Base-by-base conservation (phyloP, 306 rosid genomes). In the Quercus robur region DNA sequence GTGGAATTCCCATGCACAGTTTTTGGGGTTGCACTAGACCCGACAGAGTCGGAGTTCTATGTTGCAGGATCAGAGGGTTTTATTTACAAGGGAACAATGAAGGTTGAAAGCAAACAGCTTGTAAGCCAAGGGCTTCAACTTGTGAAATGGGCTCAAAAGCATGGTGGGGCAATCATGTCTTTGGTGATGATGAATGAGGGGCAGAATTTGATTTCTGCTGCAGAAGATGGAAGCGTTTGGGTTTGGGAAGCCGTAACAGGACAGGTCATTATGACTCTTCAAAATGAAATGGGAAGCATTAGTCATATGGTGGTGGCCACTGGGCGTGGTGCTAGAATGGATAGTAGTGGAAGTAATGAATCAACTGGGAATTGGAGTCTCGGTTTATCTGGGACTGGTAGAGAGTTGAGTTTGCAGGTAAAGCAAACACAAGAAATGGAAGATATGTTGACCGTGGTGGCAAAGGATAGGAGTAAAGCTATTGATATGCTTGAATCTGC, bases 1-100 rank as follows among this genome's bases (percentile, higher is more conserved):
- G 87, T 88, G 75, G 44, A 49, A 49, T 89, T 88, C 64, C 94
- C 93, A 1, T 85, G 93, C 83, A 14, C 85, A 2, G 81, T 93
- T 66, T 76, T 56, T 13, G 89, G 84, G 51, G 44, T 92, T 31
- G 87, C 81, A 2, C 17, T 94, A 18, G 78, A 82, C 75, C 86
- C 82, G 30, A 30, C 66, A n/a, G 88, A 75, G 28, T 83, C 83
- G 2, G 57, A 81, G 13, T 84, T 90, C 61, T 90, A 85, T 51
- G 95, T 86, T 5, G 94, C 85, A 52, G 98, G 97, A 15, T 83
- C 85, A 5, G 91, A 94, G 74, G 98, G 98, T 20, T 88, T 84
- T 14, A 78, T 91, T 56, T 82, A 94, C 71, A 86, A 78, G 18
- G 88, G 85, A 6, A 6, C 81, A 51, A 28, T 75, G 63, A 79